Conservation (phyloP, 352 stramenopile genomes). For the Aphanomyces astaci region DNA sequence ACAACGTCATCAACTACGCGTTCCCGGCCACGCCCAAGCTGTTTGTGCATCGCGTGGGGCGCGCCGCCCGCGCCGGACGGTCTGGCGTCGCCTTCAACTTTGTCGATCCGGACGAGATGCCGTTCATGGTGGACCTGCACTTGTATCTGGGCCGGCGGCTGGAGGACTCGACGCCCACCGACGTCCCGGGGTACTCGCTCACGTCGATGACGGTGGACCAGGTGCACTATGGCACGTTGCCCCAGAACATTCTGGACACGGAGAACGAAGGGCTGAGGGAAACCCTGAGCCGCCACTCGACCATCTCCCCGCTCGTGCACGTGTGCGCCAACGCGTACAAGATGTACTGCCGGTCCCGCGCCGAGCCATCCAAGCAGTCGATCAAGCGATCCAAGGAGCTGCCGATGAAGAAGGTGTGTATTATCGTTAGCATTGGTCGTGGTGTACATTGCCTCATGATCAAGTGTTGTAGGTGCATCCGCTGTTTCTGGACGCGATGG, state of each 20-base stretch:
- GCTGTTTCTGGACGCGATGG: conserved; percentile 65
- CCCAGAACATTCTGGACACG: conserved; percentile 91
- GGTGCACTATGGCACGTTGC: conserved; percentile 97
- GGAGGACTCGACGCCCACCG: conserved; percentile 57
- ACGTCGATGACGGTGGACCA: conserved; percentile 91
- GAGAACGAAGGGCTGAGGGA: conserved; percentile 94
- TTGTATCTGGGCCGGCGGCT: conserved; percentile 90
- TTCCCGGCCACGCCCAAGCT: conserved; percentile 92
- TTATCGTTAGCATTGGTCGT: no score
- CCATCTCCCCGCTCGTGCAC: conserved; percentile 71
- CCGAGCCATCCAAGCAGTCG: conserved; percentile 92
- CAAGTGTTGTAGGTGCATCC: conserved; percentile 62
- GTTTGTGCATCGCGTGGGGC: conserved; percentile 94
- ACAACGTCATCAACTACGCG: conserved; percentile 95
- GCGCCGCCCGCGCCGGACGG: conserved; percentile 91
- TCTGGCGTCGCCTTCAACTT: conserved; percentile 94
- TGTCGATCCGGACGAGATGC: conserved; percentile 96
- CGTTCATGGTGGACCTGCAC: conserved; percentile 98
- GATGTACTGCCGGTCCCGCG: conserved; percentile 93
- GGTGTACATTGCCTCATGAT: no score
- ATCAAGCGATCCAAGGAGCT: conserved; percentile 93
- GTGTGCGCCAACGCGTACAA: conserved; percentile 97
- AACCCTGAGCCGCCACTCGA: conserved; percentile 70
- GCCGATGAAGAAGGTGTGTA: conserved; percentile 59
- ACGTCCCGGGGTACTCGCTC: conserved; percentile 80